phyloP scores from a whole-genome alignment of 805 yeast species.

The Candida koratica region DNA sequence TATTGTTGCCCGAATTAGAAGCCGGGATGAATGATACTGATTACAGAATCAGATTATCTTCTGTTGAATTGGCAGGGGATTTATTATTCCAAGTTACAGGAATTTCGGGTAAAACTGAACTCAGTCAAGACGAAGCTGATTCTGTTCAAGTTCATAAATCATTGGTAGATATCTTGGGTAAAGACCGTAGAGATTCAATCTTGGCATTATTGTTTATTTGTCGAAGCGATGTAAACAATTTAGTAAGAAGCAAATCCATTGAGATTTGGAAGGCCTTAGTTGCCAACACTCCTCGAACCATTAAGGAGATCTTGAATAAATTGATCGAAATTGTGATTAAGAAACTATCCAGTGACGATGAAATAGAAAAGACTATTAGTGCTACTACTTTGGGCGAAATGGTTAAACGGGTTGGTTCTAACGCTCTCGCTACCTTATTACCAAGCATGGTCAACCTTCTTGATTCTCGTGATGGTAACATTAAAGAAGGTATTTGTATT shows the following conservation, averaged over 20 bases:
- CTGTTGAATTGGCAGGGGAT: conserved; percentile 95
- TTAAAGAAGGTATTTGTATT: conserved; percentile 91
- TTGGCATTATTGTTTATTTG: conserved; percentile 86
- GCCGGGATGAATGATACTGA: conserved; percentile 78
- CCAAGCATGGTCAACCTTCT: conserved; percentile 75
- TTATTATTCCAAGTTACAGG: conserved; percentile 92
- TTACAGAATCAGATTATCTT: conserved; percentile 84
- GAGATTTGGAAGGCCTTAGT: conserved; percentile 97
- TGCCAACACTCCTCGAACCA: conserved; percentile 90
- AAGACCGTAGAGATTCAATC: conserved; percentile 82
- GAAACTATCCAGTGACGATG: conserved; percentile 79
- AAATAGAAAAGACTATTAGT: conserved; percentile 76
- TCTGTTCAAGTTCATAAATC: conserved; percentile 50
- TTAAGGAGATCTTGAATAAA: conserved; percentile 85
- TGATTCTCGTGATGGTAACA: conserved; percentile 49
- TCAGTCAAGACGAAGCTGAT: conserved; percentile 50
- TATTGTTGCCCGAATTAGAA: conserved; percentile 90
- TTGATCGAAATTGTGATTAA: conserved; percentile 76
- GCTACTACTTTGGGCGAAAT: conserved; percentile 92
- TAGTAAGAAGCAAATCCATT: conserved; percentile 83
- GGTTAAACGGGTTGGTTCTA: conserved; percentile 89
- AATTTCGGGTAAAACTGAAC: conserved; percentile 71
- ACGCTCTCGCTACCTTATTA: conserved; percentile 75
- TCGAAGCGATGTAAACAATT: conserved; percentile 84
- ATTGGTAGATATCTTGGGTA: conserved; percentile 76